Base-by-base conservation (phyloP, 257 asterid species). In the Datura wrightii region DNA sequence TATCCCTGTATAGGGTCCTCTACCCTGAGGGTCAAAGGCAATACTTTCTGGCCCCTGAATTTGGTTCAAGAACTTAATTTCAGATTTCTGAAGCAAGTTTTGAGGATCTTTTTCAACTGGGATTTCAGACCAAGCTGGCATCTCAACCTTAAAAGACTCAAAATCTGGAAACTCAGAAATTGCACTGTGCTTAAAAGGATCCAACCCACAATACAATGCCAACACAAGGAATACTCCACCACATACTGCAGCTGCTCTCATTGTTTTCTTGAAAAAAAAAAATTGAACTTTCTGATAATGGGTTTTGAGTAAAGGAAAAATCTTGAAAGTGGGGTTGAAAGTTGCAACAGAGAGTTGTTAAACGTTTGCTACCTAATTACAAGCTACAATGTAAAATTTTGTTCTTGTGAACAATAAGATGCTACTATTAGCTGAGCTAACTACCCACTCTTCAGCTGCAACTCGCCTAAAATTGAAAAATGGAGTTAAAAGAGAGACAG, bases 21-120 rank as follows among this genome's bases (percentile, higher is more conserved):
- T 94, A 54, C 98, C 98, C 84, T 82, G 89, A 14, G 95, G 93
- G 86, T 94, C 98, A 79, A 96, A 96, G 0, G 93, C 95, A 79
- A 96, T 82, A 92, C 99, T 96, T 84, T 93, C 97, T 76, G 99
- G 98, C 6, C 98, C 99, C 63, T 94, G 98, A 48, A 93, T 85
- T 85, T 93, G 93, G 83, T 93, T 91, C 89, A 91, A 31, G 84
- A 94, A 96, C 95, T 85, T 94, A 65, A 96, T 88, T 85, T 96
- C 97, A 86, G 98, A 93, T 82, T 89, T 94, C 90, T 93, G 97
- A 16, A 96, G 94, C 89, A 93, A 84, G 82, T 96, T 91, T 0
- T 89, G 85, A 0, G 85, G 6, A 90, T 96, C 98, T 34, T 72
- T 90, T 10, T 89, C 93, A n/a, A 87, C 85, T 3, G 98, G 99